Base-by-base conservation (phyloP, 768 basidiomycete species). In the Leccinum rimulosum region DNA sequence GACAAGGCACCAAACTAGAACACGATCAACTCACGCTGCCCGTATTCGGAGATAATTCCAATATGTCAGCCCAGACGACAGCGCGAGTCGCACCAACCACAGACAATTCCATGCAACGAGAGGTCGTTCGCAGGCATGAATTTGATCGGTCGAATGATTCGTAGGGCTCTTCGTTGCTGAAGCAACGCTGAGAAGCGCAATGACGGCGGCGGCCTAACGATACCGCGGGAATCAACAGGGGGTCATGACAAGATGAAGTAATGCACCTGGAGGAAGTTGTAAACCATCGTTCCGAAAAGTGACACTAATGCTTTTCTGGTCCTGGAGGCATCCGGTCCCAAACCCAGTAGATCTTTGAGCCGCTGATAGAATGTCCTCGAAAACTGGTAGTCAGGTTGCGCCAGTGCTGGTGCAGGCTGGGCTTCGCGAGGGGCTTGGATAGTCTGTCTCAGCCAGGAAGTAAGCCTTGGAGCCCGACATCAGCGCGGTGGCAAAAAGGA, bases 51-150 rank as follows among this genome's bases (percentile, higher is more conserved):
- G 50, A 27, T 78, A 89, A 45, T 81, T 80, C 87, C 87, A 89
- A 60, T 79, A 79, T 2, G 82, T 76, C 54, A 88, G 65, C 28
- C 67, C 64, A 38, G 78, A 74, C 9, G 83, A 81, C 36, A 88
- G 64, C 11, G 76, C 67, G 2, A 81, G 81, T 54, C 85, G 77
- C 19, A 79, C 74, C 27, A 85, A 69, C 88, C 88, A 90, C 5
- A 90, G 73, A 36, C 79, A 76, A 54, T 85, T 81, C 88, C 88
- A 90, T 2, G 77, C 73, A 6, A 89, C 88, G 27, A 90, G 70
- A 8, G 88, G 88, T 17, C 83, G 79, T 48, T 77, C 77, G 62
- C 88, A 90, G 0, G 85, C 85, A 27, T 73, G 64, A 78, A 87
- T 87, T 73, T 90, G 88, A 51, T 77, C 80, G 43, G 75, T 55